Evolutionary conservation across 108 stramenopile genomes (phyloP).

Genomic region (Nannochloropsis granulata): DNA sequence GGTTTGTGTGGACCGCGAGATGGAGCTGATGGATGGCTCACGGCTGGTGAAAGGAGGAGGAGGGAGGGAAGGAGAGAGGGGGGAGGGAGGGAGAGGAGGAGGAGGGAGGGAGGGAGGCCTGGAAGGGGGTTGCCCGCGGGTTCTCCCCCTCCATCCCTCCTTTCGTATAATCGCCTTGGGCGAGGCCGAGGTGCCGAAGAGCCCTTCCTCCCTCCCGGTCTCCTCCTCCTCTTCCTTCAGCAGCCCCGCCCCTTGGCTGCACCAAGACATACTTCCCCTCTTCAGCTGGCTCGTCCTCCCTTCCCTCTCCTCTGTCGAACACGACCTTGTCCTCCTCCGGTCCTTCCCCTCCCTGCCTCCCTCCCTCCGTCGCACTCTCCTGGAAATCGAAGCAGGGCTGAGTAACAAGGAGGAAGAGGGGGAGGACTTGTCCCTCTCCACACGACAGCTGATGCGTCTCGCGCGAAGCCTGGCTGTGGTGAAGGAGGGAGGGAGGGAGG

Average conservation of each 20-base stretch:
- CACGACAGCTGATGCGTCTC: background rate
- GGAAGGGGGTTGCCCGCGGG: background rate
- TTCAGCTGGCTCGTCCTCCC: constrained; percentile 32
- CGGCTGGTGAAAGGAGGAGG: background rate
- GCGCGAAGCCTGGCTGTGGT: background rate
- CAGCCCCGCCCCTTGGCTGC: background rate
- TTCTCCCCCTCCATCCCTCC: constrained; percentile 6
- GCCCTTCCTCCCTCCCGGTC: background rate
- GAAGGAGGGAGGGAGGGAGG: background rate
- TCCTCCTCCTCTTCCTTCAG: background rate
- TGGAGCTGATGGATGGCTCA: background rate
- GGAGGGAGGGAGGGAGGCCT: background rate
- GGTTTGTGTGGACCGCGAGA: background rate
- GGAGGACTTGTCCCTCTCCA: background rate
- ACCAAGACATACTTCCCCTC: constrained; percentile 2
- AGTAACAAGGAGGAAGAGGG: background rate
- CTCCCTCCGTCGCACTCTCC: background rate
- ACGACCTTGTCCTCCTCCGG: background rate
- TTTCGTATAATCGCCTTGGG: constrained; percentile 17
- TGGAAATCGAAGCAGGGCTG: background rate
- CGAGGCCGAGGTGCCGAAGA: background rate
- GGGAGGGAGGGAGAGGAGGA: background rate
- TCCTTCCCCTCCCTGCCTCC: background rate
- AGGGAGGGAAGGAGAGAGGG: background rate
- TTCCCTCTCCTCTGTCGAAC: constrained; percentile 19